Conservation (phyloP, 257 asterid species). For the Nicotiana tabacum region DNA sequence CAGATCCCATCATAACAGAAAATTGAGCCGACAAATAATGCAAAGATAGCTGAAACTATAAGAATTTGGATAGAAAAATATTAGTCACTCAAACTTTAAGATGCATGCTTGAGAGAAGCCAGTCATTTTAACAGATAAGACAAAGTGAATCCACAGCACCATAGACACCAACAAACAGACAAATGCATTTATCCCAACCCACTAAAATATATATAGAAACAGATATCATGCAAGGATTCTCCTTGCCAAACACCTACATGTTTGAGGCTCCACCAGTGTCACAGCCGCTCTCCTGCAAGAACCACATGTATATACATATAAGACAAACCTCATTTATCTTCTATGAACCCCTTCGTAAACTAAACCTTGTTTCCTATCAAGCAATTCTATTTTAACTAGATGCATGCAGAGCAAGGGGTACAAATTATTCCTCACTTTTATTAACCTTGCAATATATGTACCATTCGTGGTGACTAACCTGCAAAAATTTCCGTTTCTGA, state of each 20-base stretch:
- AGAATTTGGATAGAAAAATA: background rate
- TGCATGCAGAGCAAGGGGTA: constrained; percentile 14
- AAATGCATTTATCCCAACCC: constrained; percentile 45
- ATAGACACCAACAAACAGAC: background rate
- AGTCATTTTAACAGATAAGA: background rate
- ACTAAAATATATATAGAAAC: constrained; percentile 25
- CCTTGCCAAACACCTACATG: constrained; percentile 99
- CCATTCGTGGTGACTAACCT: constrained; percentile 47
- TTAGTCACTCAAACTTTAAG: background rate
- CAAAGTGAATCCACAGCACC: constrained; percentile 5
- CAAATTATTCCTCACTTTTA: background rate
- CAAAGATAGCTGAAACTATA: background rate
- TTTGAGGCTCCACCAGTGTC: constrained; percentile 82
- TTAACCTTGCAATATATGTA: background rate
- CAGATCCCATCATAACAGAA: background rate
- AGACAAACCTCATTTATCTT: constrained; percentile 74
- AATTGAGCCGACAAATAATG: background rate
- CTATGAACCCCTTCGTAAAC: constrained; percentile 53
- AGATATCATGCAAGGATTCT: constrained; percentile 52
- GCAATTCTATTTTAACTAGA: constrained; percentile 19
- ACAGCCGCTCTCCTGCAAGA: constrained; percentile 99
- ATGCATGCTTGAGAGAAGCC: background rate
- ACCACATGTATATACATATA: constrained; percentile 75
- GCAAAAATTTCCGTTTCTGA: constrained; percentile 94
- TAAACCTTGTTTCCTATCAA: constrained; percentile 33